phyloP scores from a whole-genome alignment of 257 asterid genomes.

The Primulina eburnea region DNA sequence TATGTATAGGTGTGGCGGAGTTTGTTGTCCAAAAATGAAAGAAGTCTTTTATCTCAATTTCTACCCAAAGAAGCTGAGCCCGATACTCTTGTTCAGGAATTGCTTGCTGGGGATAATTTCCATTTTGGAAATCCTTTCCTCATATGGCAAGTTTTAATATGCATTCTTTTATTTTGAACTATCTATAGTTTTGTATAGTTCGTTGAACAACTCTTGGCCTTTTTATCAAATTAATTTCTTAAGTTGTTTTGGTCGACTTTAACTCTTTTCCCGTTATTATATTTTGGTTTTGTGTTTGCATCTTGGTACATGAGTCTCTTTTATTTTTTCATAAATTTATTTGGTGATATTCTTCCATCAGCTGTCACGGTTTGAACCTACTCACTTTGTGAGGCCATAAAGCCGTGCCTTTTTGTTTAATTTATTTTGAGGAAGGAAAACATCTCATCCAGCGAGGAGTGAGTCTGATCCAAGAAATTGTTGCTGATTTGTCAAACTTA shows the following conservation, averaged over 20 bases:
- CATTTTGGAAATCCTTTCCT: slow-evolving; percentile 76
- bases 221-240: background rate
- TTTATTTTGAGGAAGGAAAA: background rate
- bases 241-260: slow-evolving; percentile 8
- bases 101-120: slow-evolving; percentile 75
- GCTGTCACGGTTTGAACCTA: slow-evolving; percentile 15
- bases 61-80: slow-evolving; percentile 65
- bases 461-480: slow-evolving; percentile 5
- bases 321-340: slow-evolving; percentile 1
- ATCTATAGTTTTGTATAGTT: background rate
- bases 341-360: slow-evolving; percentile 4
- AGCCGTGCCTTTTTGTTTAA: slow-evolving; percentile 14
- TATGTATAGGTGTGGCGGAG: slow-evolving; percentile 75
- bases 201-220: background rate
- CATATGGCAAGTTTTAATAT: slow-evolving; percentile 64
- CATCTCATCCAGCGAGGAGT: background rate
- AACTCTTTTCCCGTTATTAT: slow-evolving; percentile 1
- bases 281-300: slow-evolving; percentile 18
- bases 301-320: slow-evolving; percentile 5
- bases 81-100: slow-evolving; percentile 50
- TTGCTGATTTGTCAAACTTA: too few species aligned
- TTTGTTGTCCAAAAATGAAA: slow-evolving; percentile 61
- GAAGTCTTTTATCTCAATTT: slow-evolving; percentile 55
- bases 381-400: slow-evolving; percentile 12
- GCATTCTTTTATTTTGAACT: slow-evolving; percentile 24